A percentile compares a stretch with the other conserved stretches of the same genome.
These are phyloP conservation scores for Colletotrichum endophyticum DNA, from an alignment of 2,329 filamentous ascomycete species.

Conservation along the genomic window DNA sequence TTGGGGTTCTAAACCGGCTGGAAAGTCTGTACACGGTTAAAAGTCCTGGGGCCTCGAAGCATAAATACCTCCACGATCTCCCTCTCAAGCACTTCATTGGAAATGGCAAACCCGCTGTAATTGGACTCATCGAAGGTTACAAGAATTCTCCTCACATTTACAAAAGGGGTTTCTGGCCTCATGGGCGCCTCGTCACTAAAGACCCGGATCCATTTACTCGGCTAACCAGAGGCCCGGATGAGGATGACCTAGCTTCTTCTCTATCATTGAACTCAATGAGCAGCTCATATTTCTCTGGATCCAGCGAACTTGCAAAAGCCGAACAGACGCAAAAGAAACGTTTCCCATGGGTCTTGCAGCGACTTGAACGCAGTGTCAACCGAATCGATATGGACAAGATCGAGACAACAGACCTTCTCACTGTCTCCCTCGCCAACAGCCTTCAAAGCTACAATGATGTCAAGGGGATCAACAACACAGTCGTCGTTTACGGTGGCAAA, in stretches of 20 bases:
- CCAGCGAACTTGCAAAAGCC: neutral
- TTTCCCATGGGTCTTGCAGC: neutral
- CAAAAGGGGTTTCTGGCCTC: neutral
- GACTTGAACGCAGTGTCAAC: neutral
- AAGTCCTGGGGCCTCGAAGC: neutral
- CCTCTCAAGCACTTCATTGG: neutral
- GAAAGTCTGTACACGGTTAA: neutral
- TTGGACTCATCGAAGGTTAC: neutral
- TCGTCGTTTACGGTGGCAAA: neutral
- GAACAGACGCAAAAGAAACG: neutral
- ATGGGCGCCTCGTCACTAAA: neutral
- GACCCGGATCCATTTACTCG: neutral
- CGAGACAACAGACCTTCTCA: neutral
- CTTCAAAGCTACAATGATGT: neutral
- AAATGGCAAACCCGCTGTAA: neutral
- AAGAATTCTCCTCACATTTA: neutral
- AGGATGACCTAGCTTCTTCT: neutral
- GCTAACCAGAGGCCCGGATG: neutral
- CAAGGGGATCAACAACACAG: neutral
- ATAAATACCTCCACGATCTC: neutral
- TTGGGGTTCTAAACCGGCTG: neutral
- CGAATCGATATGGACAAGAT: neutral
- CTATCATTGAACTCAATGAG: neutral
- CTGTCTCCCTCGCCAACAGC: neutral
- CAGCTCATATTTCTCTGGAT: neutral